Evolutionary conservation across 306 rosid genomes (phyloP), one percentile per base, ranked within the genome.

Genomic region (Crotalaria pallida): DNA sequence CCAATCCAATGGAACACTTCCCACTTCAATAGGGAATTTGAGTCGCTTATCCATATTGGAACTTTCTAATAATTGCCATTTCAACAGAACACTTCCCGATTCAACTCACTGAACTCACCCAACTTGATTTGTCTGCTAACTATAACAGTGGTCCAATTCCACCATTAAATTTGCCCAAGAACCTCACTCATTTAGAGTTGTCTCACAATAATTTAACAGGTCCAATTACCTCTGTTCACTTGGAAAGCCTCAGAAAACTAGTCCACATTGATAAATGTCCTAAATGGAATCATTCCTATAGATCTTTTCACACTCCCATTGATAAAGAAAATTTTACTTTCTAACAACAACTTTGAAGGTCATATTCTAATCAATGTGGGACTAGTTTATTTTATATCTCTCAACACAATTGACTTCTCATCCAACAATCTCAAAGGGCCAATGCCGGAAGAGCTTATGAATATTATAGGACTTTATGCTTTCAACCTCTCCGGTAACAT

Each of bases 401-500:
- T 66, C 21, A 85, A 77, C 31, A 71, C 65, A 0, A 18, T 88
- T 10, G 95, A 85, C 52, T 26, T 80, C 18, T 86, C 90, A 13
- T 51, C 45, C 59, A 83, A 86, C 71, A 24, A 34, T 0, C 6
- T 83, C 44, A 11, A 26, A 0, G 90, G 87, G 31, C 0, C 40
- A 47, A 78, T 85, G 77, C 90, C 87, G n/a, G 23, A 64, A 61
- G 74, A 75, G 13, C 27, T 83, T n/a, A 78, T 78, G 63, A 7
- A 72, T 18, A 19, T 86, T 4, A 34, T 2, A 41, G 51, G 65
- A 53, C 79, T 86, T 0, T 0, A 0, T 3, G 26, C 24, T 0
- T 82, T 83, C 24, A 80, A 86, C 68, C 15, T 80, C 22, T 86
- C 87, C 7, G 12, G 73, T 10, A 86, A 86, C 78, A 62, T 55